These are phyloP conservation scores for Carallia brachiata DNA, from an alignment of 345 rosid genomes.

Conservation along the genomic window DNA sequence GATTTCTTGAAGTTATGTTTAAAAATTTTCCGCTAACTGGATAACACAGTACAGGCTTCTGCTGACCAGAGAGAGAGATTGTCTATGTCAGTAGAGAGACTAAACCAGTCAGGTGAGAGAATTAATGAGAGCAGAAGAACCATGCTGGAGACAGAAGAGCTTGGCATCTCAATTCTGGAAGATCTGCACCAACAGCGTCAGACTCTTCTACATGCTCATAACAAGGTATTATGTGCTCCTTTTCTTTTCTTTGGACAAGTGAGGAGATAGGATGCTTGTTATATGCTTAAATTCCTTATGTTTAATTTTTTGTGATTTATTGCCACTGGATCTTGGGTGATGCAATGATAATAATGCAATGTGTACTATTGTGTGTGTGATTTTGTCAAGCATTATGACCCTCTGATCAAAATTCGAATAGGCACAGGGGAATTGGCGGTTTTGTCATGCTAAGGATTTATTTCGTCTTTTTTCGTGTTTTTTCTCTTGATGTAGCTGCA, in stretches of 20 bases:
- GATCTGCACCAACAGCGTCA: constrained; percentile 90
- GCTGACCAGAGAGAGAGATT: constrained; percentile 86
- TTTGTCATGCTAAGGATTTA: too few relatives aligned
- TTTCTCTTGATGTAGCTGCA: constrained; percentile 25
- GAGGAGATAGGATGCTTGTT: not conserved
- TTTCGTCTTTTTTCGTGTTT: not conserved
- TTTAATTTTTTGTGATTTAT: too few relatives aligned
- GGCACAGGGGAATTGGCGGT: too few relatives aligned
- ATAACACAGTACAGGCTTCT: constrained; percentile 32
- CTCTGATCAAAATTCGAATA: too few relatives aligned
- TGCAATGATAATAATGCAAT: too few relatives aligned
- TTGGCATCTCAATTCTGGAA: constrained; percentile 93
- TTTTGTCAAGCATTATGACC: too few relatives aligned
- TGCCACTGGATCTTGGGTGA: too few relatives aligned
- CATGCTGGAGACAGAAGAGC: constrained; percentile 94
- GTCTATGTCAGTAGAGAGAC: constrained; percentile 68
- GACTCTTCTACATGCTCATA: constrained; percentile 70
- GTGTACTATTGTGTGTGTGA: too few relatives aligned
- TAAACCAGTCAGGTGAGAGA: constrained; percentile 66
- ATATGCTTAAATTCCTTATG: not conserved
- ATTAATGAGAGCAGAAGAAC: constrained; percentile 82
- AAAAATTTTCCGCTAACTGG: not conserved
- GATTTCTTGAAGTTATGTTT: too few relatives aligned
- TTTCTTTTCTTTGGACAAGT: not conserved
- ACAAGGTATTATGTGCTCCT: constrained; percentile 46